Evolutionary conservation across 306 rosid genomes (phyloP).

Genomic region (Lagenaria siceraria): DNA sequence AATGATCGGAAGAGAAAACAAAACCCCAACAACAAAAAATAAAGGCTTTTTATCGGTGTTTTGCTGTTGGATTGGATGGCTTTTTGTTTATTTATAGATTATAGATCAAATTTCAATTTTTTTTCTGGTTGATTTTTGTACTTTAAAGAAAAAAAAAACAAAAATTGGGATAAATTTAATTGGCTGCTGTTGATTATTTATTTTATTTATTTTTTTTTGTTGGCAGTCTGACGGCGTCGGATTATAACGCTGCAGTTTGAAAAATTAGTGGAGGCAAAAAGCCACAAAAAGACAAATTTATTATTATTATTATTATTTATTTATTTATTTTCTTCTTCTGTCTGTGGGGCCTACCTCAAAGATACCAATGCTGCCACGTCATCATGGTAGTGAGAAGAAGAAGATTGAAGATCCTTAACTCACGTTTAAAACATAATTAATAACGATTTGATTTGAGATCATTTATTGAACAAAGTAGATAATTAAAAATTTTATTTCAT

Average conservation of each 20-base stretch:
- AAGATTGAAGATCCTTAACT: not conserved
- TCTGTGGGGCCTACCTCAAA: not conserved
- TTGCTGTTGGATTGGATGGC: not conserved
- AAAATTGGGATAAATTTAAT: not conserved
- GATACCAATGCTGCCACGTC: not conserved
- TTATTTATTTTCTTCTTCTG: not conserved
- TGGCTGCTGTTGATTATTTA: not conserved
- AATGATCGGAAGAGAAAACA: slow-evolving; percentile 5
- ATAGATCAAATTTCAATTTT: not conserved
- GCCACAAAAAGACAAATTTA: not conserved
- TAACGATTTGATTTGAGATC: not conserved
- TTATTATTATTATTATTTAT: not conserved
- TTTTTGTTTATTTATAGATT: not conserved
- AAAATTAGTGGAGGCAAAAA: not conserved
- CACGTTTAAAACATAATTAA: not conserved
- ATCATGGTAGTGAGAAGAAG: not conserved
- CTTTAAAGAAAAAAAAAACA: too few species aligned
- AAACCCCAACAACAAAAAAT: slow-evolving; percentile 9
- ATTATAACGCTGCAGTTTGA: not conserved
- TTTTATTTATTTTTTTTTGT: not conserved
- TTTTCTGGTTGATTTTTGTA: not conserved
- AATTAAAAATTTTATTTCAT: too few species aligned
- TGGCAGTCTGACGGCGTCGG: not conserved
- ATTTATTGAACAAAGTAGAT: not conserved
- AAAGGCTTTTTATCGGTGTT: not conserved